Base-by-base conservation (phyloP, 768 basidiomycete species). In the Phaeotremella fagi region DNA sequence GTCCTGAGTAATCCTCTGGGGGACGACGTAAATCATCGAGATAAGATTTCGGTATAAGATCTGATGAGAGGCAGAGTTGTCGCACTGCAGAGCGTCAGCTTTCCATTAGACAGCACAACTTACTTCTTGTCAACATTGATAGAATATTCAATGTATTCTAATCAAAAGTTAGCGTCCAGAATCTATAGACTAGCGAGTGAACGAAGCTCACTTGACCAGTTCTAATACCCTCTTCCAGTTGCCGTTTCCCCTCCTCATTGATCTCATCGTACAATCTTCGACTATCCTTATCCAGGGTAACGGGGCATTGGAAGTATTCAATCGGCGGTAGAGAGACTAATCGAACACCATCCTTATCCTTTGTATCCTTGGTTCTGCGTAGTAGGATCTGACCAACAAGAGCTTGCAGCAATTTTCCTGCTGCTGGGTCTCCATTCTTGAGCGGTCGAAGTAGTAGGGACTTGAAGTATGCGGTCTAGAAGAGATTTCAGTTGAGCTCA, bases 281-380 rank as follows among this genome's bases (percentile, higher is more conserved):
- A 3, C 66, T 70, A 14, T 57, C 64, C 0, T 63, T 59, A 36
- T 70, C 68, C 6, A 70, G 63, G 51, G 45, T 45, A 35, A 70
- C 49, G 0, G 56, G 48, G n/a, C 52, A 46, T 27, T 64, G 55
- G 54, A 65, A 89, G 76, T 87, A 83, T 59, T 88, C 85, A 48
- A 95, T 86, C 4, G 85, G 82, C 31, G 91, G 90, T 12, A 95
- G 78, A 14, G 83, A 79, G 2, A 95, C 81, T 6, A 95, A 77
- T 15, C 79, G 75, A 16, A 84, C 83, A 18, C 91, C 91, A 16
- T 82, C 72, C 5, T 77, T 79, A 67, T 92, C 88, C 79, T 87
- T 85, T 86, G 94, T 91, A 83, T 90, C 68, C 26, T 65, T 61
- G 0, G 61, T 77, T 4, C 77, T 54, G 28, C 50, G 43, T 4